Evolutionary conservation across 441 rosid species (phyloP).

Genomic region (Theobroma grandiflorum): DNA sequence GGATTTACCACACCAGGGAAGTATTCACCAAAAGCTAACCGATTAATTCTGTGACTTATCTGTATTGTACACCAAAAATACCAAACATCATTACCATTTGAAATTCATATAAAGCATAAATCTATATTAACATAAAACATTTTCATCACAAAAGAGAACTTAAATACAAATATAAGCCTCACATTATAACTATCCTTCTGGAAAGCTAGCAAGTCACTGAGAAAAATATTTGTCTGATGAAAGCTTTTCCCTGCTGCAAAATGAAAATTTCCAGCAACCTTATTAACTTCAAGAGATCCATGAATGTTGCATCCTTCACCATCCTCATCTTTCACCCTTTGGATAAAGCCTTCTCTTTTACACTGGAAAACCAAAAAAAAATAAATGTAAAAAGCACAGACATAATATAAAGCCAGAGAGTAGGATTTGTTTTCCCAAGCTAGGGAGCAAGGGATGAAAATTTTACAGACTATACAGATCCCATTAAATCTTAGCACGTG

Average conservation of each 20-base stretch:
- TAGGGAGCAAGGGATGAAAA: neutral
- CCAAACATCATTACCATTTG: neutral
- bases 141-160: constrained; percentile 7
- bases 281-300: constrained; percentile 80
- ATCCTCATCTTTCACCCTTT: constrained; percentile 71
- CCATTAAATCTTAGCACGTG: neutral
- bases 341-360: constrained; percentile 77
- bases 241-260: constrained; percentile 84
- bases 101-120: neutral
- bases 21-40: constrained; percentile 73
- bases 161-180: constrained; percentile 32
- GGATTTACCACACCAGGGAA: constrained; percentile 85
- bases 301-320: constrained; percentile 85
- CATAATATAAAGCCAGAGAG: neutral
- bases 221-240: constrained; percentile 67
- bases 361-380: constrained; percentile 47
- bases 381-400: neutral
- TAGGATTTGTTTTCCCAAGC: neutral
- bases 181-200: constrained; percentile 80
- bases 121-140: neutral
- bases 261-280: constrained; percentile 84
- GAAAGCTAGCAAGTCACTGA: constrained; percentile 67
- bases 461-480: neutral
- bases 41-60: constrained; percentile 76
- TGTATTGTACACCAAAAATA: constrained; percentile 35